phyloP scores from a whole-genome alignment of 1,284 basidiomycete species.

The Ustilago xerochloae region DNA sequence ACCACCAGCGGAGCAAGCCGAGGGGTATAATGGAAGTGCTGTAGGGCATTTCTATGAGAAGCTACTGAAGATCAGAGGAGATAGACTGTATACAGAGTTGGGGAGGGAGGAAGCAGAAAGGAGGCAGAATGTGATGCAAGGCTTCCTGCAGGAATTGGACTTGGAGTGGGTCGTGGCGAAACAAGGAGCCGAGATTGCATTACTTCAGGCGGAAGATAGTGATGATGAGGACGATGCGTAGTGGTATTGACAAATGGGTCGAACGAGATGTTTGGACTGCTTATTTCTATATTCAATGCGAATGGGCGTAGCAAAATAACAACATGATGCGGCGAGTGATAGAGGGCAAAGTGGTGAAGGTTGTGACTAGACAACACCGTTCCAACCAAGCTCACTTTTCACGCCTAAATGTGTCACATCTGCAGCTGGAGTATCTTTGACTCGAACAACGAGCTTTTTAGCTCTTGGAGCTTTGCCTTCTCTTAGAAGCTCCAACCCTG shows the following conservation, averaged over 20 bases:
- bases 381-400: constrained; percentile 55
- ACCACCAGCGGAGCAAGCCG: constrained; percentile 50
- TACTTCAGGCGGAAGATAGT: constrained; percentile 1
- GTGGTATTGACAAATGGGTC: too few relatives aligned
- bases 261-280: too few relatives aligned
- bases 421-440: constrained; percentile 53
- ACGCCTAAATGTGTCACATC: constrained; percentile 57
- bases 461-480: constrained; percentile 57
- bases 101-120: constrained; percentile 78
- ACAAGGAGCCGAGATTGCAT: constrained; percentile 49
- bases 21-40: constrained; percentile 73
- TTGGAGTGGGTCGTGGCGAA: constrained; percentile 57
- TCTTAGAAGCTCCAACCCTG: constrained; percentile 51
- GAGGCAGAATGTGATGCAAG: constrained; percentile 74
- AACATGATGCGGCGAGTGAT: too few relatives aligned
- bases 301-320: too few relatives aligned
- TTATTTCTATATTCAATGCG: too few relatives aligned
- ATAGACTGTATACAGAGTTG: constrained; percentile 72
- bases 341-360: not conserved
- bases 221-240: constrained; percentile 7
- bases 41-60: constrained; percentile 90
- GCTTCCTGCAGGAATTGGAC: constrained; percentile 54
- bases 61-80: constrained; percentile 35
- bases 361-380: constrained; percentile 42
- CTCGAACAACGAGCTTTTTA: constrained; percentile 52